Conservation (phyloP, 352 stramenopile species). For the Discostella stelligera region DNA sequence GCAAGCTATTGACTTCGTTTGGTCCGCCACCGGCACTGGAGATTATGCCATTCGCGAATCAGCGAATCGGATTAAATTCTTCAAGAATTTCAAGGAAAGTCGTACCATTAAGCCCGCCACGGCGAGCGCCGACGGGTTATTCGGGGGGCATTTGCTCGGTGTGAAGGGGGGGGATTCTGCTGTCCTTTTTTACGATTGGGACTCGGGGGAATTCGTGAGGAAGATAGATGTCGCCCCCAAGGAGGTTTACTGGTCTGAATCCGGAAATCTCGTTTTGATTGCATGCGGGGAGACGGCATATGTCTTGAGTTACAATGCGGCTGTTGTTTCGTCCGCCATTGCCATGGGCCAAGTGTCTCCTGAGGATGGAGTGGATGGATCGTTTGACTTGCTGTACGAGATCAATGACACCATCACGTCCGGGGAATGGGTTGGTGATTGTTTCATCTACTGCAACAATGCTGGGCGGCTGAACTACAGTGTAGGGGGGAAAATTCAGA, state of each 20-base stretch:
- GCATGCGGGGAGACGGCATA: slow-evolving; percentile 94
- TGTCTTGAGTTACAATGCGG: slow-evolving; percentile 93
- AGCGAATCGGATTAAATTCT: slow-evolving; percentile 94
- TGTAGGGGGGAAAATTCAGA: slow-evolving; percentile 99
- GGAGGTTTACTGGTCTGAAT: slow-evolving; percentile 97
- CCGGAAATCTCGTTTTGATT: slow-evolving; percentile 93
- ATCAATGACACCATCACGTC: slow-evolving; percentile 94
- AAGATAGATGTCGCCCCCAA: slow-evolving; percentile 97
- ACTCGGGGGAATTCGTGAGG: slow-evolving; percentile 94
- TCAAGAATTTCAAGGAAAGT: slow-evolving; percentile 99
- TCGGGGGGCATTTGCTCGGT: slow-evolving; percentile 93
- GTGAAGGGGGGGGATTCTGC: slow-evolving; percentile 92
- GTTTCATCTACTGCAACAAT: slow-evolving; percentile 98
- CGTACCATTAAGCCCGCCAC: slow-evolving; percentile 92
- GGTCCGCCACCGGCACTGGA: slow-evolving; percentile 93
- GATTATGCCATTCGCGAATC: slow-evolving; percentile 98
- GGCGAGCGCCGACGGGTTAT: slow-evolving; percentile 92
- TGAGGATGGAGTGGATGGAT: slow-evolving; percentile 95
- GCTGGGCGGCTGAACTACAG: slow-evolving; percentile 96
- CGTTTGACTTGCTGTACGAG: slow-evolving; percentile 97
- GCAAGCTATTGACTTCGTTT: slow-evolving; percentile 96
- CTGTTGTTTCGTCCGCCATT: slow-evolving; percentile 88
- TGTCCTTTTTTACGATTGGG: slow-evolving; percentile 99
- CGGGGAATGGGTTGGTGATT: slow-evolving; percentile 98
- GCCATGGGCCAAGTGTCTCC: slow-evolving; percentile 85